phyloP scores from a whole-genome alignment of 768 basidiomycete species.

The Ramaria sp. region DNA sequence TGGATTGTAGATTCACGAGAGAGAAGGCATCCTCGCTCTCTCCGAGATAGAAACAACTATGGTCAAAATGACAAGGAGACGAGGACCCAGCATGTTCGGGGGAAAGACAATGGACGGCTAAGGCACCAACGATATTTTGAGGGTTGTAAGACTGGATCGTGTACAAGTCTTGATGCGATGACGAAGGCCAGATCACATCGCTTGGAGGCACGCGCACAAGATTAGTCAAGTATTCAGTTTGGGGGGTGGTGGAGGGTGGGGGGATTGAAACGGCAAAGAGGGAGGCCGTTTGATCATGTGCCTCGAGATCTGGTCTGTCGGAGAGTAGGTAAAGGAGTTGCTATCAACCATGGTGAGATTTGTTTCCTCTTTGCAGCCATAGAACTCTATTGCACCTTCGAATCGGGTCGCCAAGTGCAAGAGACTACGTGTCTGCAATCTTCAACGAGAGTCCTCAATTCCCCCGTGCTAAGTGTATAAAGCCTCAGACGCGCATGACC shows the following conservation, averaged over 20 bases:
- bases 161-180: not conserved
- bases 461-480: conserved; percentile 2
- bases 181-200: conserved; percentile 1
- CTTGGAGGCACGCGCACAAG: not conserved
- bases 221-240: not conserved
- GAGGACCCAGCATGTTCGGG: not conserved
- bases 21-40: not conserved
- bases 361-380: not conserved
- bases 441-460: conserved; percentile 1
- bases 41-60: not conserved
- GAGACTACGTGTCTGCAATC: not conserved
- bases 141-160: not conserved
- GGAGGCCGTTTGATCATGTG: not conserved
- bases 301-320: not conserved
- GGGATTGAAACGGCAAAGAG: not conserved
- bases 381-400: not conserved
- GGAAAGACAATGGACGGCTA: not conserved
- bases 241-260: not conserved
- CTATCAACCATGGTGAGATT: not conserved
- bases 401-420: conserved; percentile 2
- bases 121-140: not conserved
- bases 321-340: not conserved
- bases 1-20: not conserved
- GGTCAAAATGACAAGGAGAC: not conserved
- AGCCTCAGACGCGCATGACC: not conserved